phyloP scores from a whole-genome alignment of 768 basidiomycete species.

The Dendrothele bispora region DNA sequence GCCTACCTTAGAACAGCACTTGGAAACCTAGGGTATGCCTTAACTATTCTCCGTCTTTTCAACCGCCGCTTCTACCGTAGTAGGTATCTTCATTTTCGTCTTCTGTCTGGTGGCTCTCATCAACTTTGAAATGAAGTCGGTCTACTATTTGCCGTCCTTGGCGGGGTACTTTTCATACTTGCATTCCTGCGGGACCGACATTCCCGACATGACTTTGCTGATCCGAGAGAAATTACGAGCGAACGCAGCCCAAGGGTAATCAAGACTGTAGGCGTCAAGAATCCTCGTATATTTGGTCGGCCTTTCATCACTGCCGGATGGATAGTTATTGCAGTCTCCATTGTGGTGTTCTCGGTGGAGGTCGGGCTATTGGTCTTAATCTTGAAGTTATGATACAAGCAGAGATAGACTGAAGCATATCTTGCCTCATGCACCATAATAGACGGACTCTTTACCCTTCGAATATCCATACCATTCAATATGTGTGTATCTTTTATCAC shows the following conservation, averaged over 20 bases:
- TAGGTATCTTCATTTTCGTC: conserved; percentile 32
- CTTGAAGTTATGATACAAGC: conserved; percentile 37
- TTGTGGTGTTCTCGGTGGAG: conserved; percentile 63
- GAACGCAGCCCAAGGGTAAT: conserved; percentile 35
- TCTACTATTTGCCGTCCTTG: conserved; percentile 62
- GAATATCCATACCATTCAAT: no score
- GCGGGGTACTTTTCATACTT: conserved; percentile 55
- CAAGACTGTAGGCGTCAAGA: conserved; percentile 60
- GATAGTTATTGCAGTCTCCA: conserved; percentile 60
- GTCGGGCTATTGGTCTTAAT: conserved; percentile 66
- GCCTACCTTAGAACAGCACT: conserved; percentile 79
- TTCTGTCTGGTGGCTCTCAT: not conserved
- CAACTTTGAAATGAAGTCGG: conserved; percentile 40
- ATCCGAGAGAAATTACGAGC: conserved; percentile 29
- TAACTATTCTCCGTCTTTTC: conserved; percentile 79
- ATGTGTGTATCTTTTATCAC: no score
- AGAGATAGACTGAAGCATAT: no score
- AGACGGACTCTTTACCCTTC: no score
- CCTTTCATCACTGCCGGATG: conserved; percentile 84
- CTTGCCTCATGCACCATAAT: no score
- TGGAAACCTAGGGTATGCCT: conserved; percentile 68
- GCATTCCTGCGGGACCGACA: conserved; percentile 64
- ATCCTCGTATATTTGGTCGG: conserved; percentile 65
- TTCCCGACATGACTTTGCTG: conserved; percentile 77
- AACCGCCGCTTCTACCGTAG: conserved; percentile 72